phyloP scores from a whole-genome alignment of 331 rosid genomes.

The Ulmus americana region DNA sequence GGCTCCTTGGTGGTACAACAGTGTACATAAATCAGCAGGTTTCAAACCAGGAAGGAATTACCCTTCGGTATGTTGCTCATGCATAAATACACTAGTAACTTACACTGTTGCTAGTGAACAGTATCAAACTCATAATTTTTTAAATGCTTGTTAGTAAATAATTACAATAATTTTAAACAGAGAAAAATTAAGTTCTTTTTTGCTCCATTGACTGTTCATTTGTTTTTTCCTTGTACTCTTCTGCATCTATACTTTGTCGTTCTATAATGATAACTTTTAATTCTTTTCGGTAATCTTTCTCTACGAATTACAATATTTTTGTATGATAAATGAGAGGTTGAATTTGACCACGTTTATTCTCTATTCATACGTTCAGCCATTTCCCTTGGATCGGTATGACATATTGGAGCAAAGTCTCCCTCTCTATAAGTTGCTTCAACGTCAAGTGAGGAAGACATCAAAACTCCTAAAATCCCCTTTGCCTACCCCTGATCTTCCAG shows the following conservation, averaged over 20 bases:
- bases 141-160: neutral
- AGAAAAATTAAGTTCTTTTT: neutral
- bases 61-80: conserved; percentile 46
- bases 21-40: conserved; percentile 53
- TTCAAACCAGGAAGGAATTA: conserved; percentile 44
- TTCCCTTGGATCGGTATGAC: conserved; percentile 50
- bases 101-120: neutral
- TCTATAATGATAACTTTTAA: neutral
- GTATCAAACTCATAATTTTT: neutral
- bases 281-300: neutral
- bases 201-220: neutral
- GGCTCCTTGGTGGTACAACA: conserved; percentile 82
- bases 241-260: neutral
- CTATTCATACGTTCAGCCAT: conserved; percentile 41
- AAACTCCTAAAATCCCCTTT: conserved; percentile 46
- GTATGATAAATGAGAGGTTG: conserved; percentile 5
- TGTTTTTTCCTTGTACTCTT: neutral
- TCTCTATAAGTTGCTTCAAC: conserved; percentile 57
- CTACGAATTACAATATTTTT: neutral
- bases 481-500: conserved; percentile 68
- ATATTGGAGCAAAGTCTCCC: conserved; percentile 70
- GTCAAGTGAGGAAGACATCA: conserved; percentile 46
- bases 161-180: neutral
- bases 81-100: neutral
- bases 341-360: conserved; percentile 14